Evolutionary conservation across 108 stramenopile species (phyloP), one percentile per base, ranked within the genome.

Genomic region (Nitzschia sp.): DNA sequence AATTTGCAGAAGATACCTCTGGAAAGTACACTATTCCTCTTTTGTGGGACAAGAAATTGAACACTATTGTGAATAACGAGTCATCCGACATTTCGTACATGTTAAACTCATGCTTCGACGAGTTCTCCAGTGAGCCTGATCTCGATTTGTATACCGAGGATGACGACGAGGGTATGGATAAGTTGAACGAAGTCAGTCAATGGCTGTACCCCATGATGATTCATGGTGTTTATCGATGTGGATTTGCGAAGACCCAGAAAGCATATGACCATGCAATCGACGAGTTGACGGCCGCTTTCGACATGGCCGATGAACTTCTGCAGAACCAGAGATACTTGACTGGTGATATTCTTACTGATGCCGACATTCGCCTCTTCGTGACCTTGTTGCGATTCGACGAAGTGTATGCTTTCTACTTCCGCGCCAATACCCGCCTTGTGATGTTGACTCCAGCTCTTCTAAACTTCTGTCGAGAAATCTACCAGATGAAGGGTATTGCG

Each of bases 41-140:
- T 0, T 81, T 99, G 29, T 97, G 89, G 78, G 99, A 99, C 80
- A 96, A 91, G 70, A 90, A 95, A 77, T 69, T 77, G 7, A 73
- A 89, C 20, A 95, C 89, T 7, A 97, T 99, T 66, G 99, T 99
- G 40, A 96, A 90, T 82, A 98, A 98, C 67, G 99, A 99, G 81
- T 95, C 93, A 0, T 81, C 94, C 19, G 97, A 99, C 44, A 98
- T 99, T 72, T 85, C 96, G 9, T 81, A 93, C 62, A 99, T 99
- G 95, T 70, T 99, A 53, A 97, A 97, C 76, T 83, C 87, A 0
- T 83, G 83, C 19, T 98, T 98, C 76, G 87, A 97, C 67, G 76
- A 77, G 6, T 82, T 91, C 59, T 85, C 94, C 12, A 62, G 53
- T 14, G 79, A 83, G 29, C 83, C 92, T 20, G 83, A 79, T 29